phyloP scores from a whole-genome alignment of 1,139 yeast genomes.

The Debaryomyces singareniensis region DNA sequence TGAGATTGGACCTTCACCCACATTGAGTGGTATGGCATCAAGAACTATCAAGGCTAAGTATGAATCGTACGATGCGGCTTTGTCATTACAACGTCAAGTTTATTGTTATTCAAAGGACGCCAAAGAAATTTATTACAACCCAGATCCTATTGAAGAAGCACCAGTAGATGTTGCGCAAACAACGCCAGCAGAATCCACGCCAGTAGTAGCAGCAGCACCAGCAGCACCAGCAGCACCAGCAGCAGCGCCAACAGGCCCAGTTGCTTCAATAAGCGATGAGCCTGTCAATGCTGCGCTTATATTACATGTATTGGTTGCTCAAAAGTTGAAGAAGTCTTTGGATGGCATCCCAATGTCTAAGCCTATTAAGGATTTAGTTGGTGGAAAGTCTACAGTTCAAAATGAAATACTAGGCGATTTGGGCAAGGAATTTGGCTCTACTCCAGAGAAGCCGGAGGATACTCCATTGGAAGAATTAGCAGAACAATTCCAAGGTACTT shows the following conservation, averaged over 20 bases:
- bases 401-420: slow-evolving; percentile 97
- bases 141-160: slow-evolving; percentile 66
- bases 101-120: slow-evolving; percentile 93
- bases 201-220: slow-evolving; percentile 41
- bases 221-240: slow-evolving; percentile 52
- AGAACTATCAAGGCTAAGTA: slow-evolving; percentile 94
- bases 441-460: slow-evolving; percentile 98
- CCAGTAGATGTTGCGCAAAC: slow-evolving; percentile 23
- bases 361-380: slow-evolving; percentile 94
- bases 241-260: slow-evolving; percentile 67
- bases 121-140: slow-evolving; percentile 92
- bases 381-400: slow-evolving; percentile 97
- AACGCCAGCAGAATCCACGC: slow-evolving; percentile 27
- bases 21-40: slow-evolving; percentile 97
- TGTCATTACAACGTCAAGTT: slow-evolving; percentile 93
- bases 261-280: slow-evolving; percentile 76
- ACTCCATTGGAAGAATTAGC: slow-evolving; percentile 94
- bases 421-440: slow-evolving; percentile 95
- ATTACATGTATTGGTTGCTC: slow-evolving; percentile 88
- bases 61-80: slow-evolving; percentile 96
- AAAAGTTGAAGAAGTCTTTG: slow-evolving; percentile 84
- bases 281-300: slow-evolving; percentile 82
- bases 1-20: slow-evolving; percentile 98
- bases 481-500: slow-evolving; percentile 87
- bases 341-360: slow-evolving; percentile 83